Conservation (phyloP, 257 asterid species). For the Datura wrightii region DNA sequence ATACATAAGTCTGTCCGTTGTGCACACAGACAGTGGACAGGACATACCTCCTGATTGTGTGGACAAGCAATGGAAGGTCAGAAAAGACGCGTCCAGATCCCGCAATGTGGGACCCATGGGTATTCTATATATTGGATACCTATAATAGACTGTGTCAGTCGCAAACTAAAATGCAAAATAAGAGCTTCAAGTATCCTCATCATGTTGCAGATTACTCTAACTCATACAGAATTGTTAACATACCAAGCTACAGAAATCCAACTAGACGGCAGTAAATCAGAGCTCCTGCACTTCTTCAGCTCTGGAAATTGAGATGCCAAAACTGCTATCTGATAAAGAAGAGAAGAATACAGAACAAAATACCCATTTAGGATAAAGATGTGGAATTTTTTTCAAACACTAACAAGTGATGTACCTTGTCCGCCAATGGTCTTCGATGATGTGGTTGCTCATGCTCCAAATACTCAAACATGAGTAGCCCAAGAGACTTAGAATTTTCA, state of each 20-base stretch:
- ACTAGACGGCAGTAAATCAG: slow-evolving; percentile 81
- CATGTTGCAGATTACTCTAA: slow-evolving; percentile 18
- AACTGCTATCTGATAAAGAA: slow-evolving; percentile 57
- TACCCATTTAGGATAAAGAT: slow-evolving; percentile 32
- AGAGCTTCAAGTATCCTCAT: slow-evolving; percentile 26
- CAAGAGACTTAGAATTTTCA: slow-evolving; percentile 44
- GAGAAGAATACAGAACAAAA: slow-evolving; percentile 33
- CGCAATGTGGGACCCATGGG: slow-evolving; percentile 48
- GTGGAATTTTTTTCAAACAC: slow-evolving; percentile 25
- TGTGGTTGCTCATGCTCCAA: slow-evolving; percentile 70
- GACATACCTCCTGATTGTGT: slow-evolving; percentile 62
- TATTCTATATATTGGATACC: slow-evolving; percentile 64
- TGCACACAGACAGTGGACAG: slow-evolving; percentile 31
- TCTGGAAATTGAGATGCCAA: slow-evolving; percentile 67
- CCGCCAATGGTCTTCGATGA: slow-evolving; percentile 66
- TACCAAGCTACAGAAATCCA: slow-evolving; percentile 96
- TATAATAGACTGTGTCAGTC: slow-evolving; percentile 41
- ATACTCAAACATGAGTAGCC: slow-evolving; percentile 58
- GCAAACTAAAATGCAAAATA: slow-evolving; percentile 31
- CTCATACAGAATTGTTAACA: slow-evolving; percentile 27
- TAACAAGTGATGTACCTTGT: slow-evolving; percentile 54
- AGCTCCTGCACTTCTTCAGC: slow-evolving; percentile 67
- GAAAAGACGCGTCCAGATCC: slow-evolving; percentile 48
- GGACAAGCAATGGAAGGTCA: slow-evolving; percentile 56
- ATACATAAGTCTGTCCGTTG: background rate